Evolutionary conservation across 257 asterid species (phyloP), one percentile per base, ranked within the genome.

Genomic region (Scutellaria baicalensis): DNA sequence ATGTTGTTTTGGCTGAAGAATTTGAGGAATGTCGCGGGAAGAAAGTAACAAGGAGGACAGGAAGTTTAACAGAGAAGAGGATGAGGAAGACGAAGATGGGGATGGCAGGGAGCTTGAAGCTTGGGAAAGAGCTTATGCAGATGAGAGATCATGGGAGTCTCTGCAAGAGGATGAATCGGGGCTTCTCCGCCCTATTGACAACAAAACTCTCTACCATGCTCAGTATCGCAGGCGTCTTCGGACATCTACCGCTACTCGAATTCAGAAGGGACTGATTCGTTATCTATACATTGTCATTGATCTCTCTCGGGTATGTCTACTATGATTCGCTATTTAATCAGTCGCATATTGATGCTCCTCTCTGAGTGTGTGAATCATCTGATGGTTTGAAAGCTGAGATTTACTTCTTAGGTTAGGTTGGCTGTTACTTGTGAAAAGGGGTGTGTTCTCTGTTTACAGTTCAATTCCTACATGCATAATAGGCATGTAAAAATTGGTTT

Each of bases 101-200:
- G 82, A 74, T 17, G 86, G 79, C 16, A 77, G 81, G 82, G 96
- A 86, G 1, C 88, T 42, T 21, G 96, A 89, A 50, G 97, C 96
- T 1, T 91, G 99, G 99, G 99, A 91, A 80, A 86, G 95, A 76
- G 44, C 85, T 59, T 94, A 94, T 65, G 90, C 95, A 1, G 99
- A 94, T 66, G 99, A 94, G 72, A 78, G 99, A 59, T 94, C 97
- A 2, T 94, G 99, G 97, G 99, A 94, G 78, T 87, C 97, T 73
- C 80, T 94, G 43, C 99, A 94, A 73, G 99, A 94, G 84, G 97
- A 94, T 50, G 99, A 94, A 70, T 89, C 96, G 16, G 97, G 99
- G 6, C 88, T 83, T 62, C 96, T 94, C 65, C 95, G 97, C 20
- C 96, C 96, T 35, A 83, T 94, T 52, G 97, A 89, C 84, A 91